Evolutionary conservation across 2,329 filamentous ascomycete species (phyloP), one percentile per base, ranked within the genome.

Genomic region (Sordariomycetes sp.): DNA sequence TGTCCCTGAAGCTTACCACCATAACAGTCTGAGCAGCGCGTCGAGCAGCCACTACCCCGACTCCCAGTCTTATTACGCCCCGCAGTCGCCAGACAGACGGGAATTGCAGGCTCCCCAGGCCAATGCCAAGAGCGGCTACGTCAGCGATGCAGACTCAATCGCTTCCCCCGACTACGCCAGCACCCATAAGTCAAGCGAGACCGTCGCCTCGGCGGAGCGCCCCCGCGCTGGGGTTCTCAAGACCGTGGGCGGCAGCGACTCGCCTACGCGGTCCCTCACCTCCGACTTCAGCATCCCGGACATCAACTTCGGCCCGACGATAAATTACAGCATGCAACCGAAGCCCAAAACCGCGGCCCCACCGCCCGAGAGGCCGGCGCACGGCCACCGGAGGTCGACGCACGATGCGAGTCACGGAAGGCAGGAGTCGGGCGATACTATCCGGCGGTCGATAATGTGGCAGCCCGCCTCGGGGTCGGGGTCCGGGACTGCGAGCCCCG

Each of bases 271-370:
- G 45, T 50, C 45, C 6, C 45, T 50, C 22, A 50, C 45, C 17
- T 50, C 45, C 0, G 66, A 73, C 15, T 75, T 80, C 25, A 77
- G 82, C 58, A 83, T 95, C 60, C 89, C 89, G 1, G 72, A 78
- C 4, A 81, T 96, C 61, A 85, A 96, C 68, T 96, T 96, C 70
- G 92, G 92, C 0, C 89, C 86, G 6, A 96, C 91, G 0, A 73
- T 89, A 63, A 85, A 87, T 59, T 86, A 90, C 58, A 71, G 66
- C 34, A 54, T 57, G 36, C 57, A 60, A 34, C 36, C 72, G 70
- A 13, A 67, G 20, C 59, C 69, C n/a, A 61, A 67, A 2, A 62
- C 67, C 61, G 39, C 58, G 57, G 13, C 60, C 59, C 15, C 59
- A 58, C 2, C 61, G 59, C 52, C 52, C 51, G 20, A 34, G 50